Base-by-base conservation (phyloP, 352 stramenopile species). In the Phytopythium vexans region DNA sequence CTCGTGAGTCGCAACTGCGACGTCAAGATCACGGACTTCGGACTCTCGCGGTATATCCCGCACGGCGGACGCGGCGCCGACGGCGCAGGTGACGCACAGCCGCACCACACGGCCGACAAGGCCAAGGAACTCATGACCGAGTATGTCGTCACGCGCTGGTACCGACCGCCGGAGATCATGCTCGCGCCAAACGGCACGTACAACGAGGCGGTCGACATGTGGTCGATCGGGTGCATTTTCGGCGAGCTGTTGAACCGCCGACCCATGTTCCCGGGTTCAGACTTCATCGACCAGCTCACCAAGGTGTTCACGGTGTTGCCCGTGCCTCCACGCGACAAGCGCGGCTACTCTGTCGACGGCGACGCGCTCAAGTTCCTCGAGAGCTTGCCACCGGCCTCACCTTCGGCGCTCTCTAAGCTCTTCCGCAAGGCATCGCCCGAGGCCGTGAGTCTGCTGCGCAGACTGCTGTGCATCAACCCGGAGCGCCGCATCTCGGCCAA, bases 221-320 rank as follows among this genome's bases (percentile, higher is more conserved):
- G 84, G 84, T 92, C 80, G 1, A 88, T 94, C 36, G 84, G 84
- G 21, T 94, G 84, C 64, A 99, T 99, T 59, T 90, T 99, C 40
- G 96, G 94, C 3, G 96, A 96, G 59, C 64, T 96, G 47, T 69
- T 96, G 1, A 86, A 88, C 47, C 77, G 84, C 16, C 71, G 82
- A 27, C 83, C 83, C 33, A 66, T 93, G 41, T 92, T 92, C 48
- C 79, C 83, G 4, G 83, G 83, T 14, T 70, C 71, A 7, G 81
- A 93, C 41, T 93, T 93, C 44, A 76, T 93, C 57, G 83, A 92
- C 56, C 83, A 93, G 46, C 72, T 92, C 53, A 86, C 83, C 3
- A 64, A 77, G 0, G 76, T 94, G 27, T 94, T 92, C 52, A 77
- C 64, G 34, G 70, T 94, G 32, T 27, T 94, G 32, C 76, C 78